phyloP scores from a whole-genome alignment of 441 rosid genomes.

The Daphne laureola region DNA sequence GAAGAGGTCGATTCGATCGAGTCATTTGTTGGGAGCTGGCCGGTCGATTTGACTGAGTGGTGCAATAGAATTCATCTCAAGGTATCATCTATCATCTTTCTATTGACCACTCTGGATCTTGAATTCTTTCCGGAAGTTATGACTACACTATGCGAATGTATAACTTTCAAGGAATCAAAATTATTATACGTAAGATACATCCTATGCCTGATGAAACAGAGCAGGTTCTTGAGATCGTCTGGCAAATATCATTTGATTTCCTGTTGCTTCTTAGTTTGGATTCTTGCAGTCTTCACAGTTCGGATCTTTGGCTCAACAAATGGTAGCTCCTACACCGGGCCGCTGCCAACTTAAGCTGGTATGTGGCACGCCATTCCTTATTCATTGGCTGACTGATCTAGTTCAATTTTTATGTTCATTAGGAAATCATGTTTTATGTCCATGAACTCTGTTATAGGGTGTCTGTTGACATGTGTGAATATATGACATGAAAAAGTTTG shows the following conservation, averaged over 20 bases:
- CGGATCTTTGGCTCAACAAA: slow-evolving; percentile 6
- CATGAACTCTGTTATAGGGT: no score
- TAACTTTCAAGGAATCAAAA: slow-evolving; percentile 90
- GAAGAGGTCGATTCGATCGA: no score
- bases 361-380: not conserved
- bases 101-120: slow-evolving; percentile 91
- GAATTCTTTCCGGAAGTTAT: slow-evolving; percentile 91
- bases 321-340: slow-evolving; percentile 12
- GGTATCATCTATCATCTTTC: no score
- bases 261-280: slow-evolving; percentile 18
- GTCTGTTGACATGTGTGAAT: no score
- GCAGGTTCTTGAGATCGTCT: slow-evolving; percentile 9
- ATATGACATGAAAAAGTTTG: no score
- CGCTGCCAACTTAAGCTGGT: slow-evolving; percentile 23
- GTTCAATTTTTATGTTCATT: no score
- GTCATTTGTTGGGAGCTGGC: no score
- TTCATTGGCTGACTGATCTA: no score
- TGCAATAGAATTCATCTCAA: no score
- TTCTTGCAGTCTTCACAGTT: slow-evolving; percentile 8
- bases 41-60: no score
- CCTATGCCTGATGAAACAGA: slow-evolving; percentile 24
- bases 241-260: slow-evolving; percentile 9
- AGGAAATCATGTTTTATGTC: no score
- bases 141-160: slow-evolving; percentile 92
- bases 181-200: slow-evolving; percentile 16